These are phyloP conservation scores for Ceriops zippeliana DNA, from an alignment of 345 rosid genomes.

Conservation along the genomic window DNA sequence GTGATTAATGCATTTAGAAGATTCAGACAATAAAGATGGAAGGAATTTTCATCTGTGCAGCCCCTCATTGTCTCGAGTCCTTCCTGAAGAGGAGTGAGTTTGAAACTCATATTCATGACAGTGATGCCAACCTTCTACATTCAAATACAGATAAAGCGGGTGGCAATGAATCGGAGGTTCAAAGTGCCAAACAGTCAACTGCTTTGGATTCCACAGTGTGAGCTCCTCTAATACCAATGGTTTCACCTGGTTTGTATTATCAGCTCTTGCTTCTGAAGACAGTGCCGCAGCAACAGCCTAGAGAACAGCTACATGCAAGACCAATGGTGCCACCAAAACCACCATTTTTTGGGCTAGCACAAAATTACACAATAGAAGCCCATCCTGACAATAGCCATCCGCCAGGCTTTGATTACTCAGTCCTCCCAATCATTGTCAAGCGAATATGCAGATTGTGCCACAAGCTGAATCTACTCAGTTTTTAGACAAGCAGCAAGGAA, in stretches of 20 bases:
- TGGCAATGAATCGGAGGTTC: slow-evolving; percentile 67
- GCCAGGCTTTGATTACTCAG: slow-evolving; percentile 61
- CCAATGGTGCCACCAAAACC: slow-evolving; percentile 48
- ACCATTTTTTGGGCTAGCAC: slow-evolving; percentile 50
- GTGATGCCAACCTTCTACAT: slow-evolving; percentile 61
- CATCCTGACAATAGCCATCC: slow-evolving; percentile 48
- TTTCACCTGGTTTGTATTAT: slow-evolving; percentile 48
- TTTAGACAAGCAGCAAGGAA: slow-evolving; percentile 47
- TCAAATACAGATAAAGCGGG: slow-evolving; percentile 65
- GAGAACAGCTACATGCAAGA: slow-evolving; percentile 59
- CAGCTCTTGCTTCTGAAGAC: slow-evolving; percentile 59
- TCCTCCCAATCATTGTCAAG: slow-evolving; percentile 37
- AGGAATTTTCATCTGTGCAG: slow-evolving; percentile 94
- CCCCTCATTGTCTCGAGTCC: slow-evolving; percentile 92
- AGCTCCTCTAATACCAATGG: slow-evolving; percentile 47
- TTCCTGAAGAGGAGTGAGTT: slow-evolving; percentile 78
- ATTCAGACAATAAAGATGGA: slow-evolving; percentile 99
- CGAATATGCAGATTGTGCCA: slow-evolving; percentile 27
- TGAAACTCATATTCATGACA: slow-evolving; percentile 67
- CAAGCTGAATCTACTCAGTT: slow-evolving; percentile 50
- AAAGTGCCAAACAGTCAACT: slow-evolving; percentile 60
- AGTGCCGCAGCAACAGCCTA: slow-evolving; percentile 42
- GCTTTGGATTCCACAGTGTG: slow-evolving; percentile 62
- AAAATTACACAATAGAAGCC: slow-evolving; percentile 39
- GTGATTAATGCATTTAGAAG: slow-evolving; percentile 92